Percentiles rank a stretch among this genome's conserved stretches.
These are phyloP conservation scores for Trametes cingulata DNA, from an alignment of 768 basidiomycete genomes.

Conservation along the genomic window DNA sequence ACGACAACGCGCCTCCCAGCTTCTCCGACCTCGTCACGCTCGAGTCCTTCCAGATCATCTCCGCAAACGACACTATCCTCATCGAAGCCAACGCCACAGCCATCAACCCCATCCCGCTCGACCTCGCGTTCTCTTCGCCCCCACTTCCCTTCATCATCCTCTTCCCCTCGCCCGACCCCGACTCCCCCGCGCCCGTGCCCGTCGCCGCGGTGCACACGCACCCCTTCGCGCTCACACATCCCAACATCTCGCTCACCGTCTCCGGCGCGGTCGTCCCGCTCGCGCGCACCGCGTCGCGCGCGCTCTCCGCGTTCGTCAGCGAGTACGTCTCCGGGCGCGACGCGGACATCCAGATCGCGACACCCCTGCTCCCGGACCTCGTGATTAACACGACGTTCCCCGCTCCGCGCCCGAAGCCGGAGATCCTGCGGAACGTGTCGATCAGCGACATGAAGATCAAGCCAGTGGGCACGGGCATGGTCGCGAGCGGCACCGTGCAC, in stretches of 20 bases:
- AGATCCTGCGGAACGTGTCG: conserved; percentile 69
- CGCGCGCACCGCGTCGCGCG: conserved; percentile 24
- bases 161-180: conserved; percentile 37
- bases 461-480: conserved; percentile 46
- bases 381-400: conserved; percentile 58
- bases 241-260: conserved; percentile 63
- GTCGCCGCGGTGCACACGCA: conserved; percentile 56
- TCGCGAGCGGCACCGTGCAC: conserved; percentile 70
- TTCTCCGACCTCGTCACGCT: conserved; percentile 62
- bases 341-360: conserved; percentile 60
- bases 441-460: conserved; percentile 76
- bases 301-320: conserved; percentile 62
- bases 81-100: conserved; percentile 53
- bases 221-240: conserved; percentile 63
- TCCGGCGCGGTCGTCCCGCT: conserved; percentile 61
- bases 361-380: conserved; percentile 53
- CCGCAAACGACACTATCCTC: conserved; percentile 32
- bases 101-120: conserved; percentile 55
- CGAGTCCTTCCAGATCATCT: conserved; percentile 51
- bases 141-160: conserved; percentile 63
- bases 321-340: conserved; percentile 59
- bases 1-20: conserved; percentile 50
- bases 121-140: conserved; percentile 52
- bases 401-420: conserved; percentile 60
- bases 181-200: conserved; percentile 34